Evolutionary conservation across 768 basidiomycete genomes (phyloP).

Genomic region (Pleurotus salmoneostramineus): DNA sequence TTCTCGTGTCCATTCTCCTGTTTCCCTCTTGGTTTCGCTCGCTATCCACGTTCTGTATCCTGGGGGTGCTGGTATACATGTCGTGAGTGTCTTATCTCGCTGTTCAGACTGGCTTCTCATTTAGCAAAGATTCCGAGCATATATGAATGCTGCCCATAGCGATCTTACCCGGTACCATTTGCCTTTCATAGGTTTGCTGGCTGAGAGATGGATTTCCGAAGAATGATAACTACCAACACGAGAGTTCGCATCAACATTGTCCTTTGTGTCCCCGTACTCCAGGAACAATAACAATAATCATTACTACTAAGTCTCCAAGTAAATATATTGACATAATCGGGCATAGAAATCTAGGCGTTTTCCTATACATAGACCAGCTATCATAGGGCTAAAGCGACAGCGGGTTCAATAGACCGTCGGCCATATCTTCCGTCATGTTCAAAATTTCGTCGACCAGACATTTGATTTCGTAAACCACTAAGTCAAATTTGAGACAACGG

Average conservation of each 20-base stretch:
- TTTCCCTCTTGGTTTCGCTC: constrained; percentile 50
- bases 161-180: constrained; percentile 55
- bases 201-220: constrained; percentile 66
- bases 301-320: not conserved
- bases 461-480: constrained; percentile 60
- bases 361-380: constrained; percentile 25
- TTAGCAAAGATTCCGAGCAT: constrained; percentile 42
- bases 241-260: not conserved
- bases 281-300: not conserved
- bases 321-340: no score
- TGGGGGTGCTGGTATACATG: constrained; percentile 44
- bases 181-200: constrained; percentile 60
- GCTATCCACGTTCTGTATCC: constrained; percentile 41
- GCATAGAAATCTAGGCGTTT: not conserved
- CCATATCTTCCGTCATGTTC: constrained; percentile 49
- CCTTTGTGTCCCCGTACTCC: no score
- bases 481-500: not conserved
- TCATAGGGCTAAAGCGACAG: constrained; percentile 23
- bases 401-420: constrained; percentile 29
- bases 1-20: constrained; percentile 50
- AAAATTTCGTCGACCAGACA: constrained; percentile 52
- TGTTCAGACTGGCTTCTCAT: constrained; percentile 7
- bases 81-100: constrained; percentile 36
- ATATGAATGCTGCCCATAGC: constrained; percentile 46
- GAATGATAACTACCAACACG: constrained; percentile 28